phyloP scores from a whole-genome alignment of 2,329 filamentous ascomycete species.

The Aspergillus unguis region DNA sequence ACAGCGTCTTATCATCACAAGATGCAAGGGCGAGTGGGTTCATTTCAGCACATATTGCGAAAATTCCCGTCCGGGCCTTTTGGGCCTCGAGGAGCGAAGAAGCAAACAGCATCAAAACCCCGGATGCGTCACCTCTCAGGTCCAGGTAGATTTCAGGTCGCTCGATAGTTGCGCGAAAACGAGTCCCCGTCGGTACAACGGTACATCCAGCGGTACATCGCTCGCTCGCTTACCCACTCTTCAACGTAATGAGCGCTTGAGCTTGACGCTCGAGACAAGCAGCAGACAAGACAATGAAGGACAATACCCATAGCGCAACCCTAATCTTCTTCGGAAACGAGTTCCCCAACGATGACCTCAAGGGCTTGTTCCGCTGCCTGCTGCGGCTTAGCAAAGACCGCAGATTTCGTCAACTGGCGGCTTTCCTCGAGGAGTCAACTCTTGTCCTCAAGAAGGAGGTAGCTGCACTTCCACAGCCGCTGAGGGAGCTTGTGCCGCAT shows the following conservation, averaged over 20 bases:
- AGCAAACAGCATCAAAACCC: conserved; percentile 7
- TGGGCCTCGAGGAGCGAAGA: background rate
- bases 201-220: background rate
- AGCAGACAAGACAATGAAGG: conserved; percentile 4
- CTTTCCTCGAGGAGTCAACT: conserved; percentile 44
- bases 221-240: background rate
- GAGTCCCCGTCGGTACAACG: background rate
- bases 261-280: background rate
- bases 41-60: background rate
- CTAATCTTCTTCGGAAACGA: conserved; percentile 48
- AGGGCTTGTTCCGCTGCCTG: conserved; percentile 40
- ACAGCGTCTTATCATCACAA: background rate
- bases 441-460: conserved; percentile 42
- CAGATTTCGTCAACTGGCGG: conserved; percentile 34
- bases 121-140: background rate
- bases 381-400: conserved; percentile 42
- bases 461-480: conserved; percentile 15
- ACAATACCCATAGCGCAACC: conserved; percentile 29
- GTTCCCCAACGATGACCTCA: conserved; percentile 47
- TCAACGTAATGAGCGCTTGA: conserved; percentile 3
- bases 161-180: too few relatives aligned
- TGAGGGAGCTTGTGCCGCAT: conserved; percentile 18
- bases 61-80: conserved; percentile 9
- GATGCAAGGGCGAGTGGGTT: background rate
- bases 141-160: background rate